Base-by-base conservation (phyloP, 345 rosid species). In the Aurinia saxatilis region DNA sequence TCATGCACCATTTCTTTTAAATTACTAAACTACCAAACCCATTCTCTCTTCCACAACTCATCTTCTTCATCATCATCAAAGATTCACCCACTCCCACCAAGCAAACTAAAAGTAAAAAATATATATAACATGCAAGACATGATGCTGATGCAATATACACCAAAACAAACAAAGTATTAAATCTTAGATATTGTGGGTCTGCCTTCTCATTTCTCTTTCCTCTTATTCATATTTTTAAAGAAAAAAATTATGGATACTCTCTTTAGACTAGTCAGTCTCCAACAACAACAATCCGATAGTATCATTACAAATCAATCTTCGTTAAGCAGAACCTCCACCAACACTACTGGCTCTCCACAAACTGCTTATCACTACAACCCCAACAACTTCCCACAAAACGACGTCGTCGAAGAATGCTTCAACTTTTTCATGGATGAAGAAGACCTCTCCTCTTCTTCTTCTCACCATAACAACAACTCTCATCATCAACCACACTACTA, bases 371-470 rank as follows among this genome's bases (percentile, higher is more conserved):
- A 81, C 68, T 81, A 82, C 78, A 53, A 48, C 46, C n/a, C n/a
- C 63, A 78, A 78, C 72, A 33, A 67, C 70, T 65, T 72, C 68
- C 77, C 78, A 8, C 80, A 81, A 63, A 56, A 74, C 59, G 79
- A 76, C 52, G 79, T 75, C 65, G 79, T 67, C 48, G 90, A 85
- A 76, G 99, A 84, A 87, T 93, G 99, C 97, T 87, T 90, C 85
- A 93, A 85, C 80, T 78, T 81, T 83, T 90, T 84, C 91, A 93
- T 90, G 97, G 99, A 93, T 84, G 97, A 93, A 71, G 99, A 93
- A 74, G 99, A 90, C 91, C 91, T 87, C 72, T 90, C 96, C 66
- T 90, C 96, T 68, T 87, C 95, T 75, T 93, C 96, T 77, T 89
- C 97, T 65, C 82, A 67, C 46, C 70, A 73, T 17, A 52, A 50